Conservation (phyloP, 2,329 filamentous ascomycete species). For the Pleomassaria siparia region DNA sequence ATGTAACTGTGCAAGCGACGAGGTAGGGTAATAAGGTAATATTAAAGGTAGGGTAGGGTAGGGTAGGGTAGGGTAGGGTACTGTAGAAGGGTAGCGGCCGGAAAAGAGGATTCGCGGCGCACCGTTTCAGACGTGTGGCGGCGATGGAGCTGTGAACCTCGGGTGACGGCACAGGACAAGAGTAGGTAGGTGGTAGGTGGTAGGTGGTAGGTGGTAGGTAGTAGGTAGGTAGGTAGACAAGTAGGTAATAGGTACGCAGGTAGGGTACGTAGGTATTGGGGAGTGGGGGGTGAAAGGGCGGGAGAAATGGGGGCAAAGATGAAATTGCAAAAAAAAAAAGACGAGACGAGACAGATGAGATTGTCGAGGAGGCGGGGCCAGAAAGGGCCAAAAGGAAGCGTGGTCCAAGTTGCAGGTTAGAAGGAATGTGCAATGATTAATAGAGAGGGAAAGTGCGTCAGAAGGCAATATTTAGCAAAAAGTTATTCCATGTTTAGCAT, state of each 20-base stretch:
- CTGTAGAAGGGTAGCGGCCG: background rate
- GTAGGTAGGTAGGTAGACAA: too few species aligned
- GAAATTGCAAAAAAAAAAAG: background rate
- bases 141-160: background rate
- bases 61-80: background rate
- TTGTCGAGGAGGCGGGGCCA: background rate
- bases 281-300: too few species aligned
- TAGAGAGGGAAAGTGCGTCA: constrained; percentile 3
- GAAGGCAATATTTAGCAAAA: constrained; percentile 32
- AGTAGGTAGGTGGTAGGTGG: too few species aligned
- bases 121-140: constrained; percentile 2
- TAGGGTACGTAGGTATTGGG: too few species aligned
- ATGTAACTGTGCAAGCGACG: background rate
- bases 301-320: background rate
- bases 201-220: too few species aligned
- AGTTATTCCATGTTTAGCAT: constrained; percentile 30
- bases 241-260: too few species aligned
- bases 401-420: background rate
- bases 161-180: background rate
- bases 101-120: background rate
- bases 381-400: background rate
- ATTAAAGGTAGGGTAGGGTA: too few species aligned
- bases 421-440: too few species aligned
- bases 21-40: too few species aligned
- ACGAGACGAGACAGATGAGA: background rate